Evolutionary conservation across 2,329 filamentous ascomycete species (phyloP), one percentile per base, ranked within the genome.

Genomic region (Atkinsonella texensis): DNA sequence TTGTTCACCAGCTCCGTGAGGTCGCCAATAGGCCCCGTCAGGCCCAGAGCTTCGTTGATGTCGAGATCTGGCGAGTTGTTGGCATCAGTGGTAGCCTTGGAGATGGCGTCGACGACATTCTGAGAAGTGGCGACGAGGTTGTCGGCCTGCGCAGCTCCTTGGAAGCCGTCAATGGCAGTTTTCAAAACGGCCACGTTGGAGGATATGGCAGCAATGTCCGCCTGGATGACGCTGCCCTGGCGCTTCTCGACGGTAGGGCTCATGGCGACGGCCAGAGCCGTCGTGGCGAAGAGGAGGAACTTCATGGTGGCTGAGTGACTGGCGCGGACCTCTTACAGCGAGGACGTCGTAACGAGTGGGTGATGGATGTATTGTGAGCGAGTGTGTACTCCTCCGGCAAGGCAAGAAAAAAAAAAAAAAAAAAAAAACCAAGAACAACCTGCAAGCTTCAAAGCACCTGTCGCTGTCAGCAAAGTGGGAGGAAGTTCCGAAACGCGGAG

Each of bases 221-320:
- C 43, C 18, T 32, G 13, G 17, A 53, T 17, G 9, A 31, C 17
- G 7, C 35, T 11, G 11, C 28, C 43, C 40, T 44, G 46, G 41
- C 51, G 52, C 23, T 20, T n/a, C 43, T 8, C 40, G 39, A 50
- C 33, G 10, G 13, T 13, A 11, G 43, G 33, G 6, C 23, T 33
- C 18, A 18, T 7, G 3, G 12, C 1, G 13, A 23, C 43, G 20
- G 51, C 51, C 47, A 53, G 39, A 12, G 51, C 51, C 28, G 43
- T 31, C 38, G 52, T 46, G 48, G 52, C 52, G n/a, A 53, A 50
- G 31, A 53, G 15, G 28, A 53, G 52, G 32, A 53, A 48, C 52
- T 53, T 53, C 48, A 53, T 53, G n/a, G 8, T 18, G 46, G 49
- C 8, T 17, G 15, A 12, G 8, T 18, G 46, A 43, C 8, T 17